Evolutionary conservation across 495 filamentous ascomycete genomes (phyloP), one percentile per base, ranked within the genome.

Genomic region (Aspergillus steynii): DNA sequence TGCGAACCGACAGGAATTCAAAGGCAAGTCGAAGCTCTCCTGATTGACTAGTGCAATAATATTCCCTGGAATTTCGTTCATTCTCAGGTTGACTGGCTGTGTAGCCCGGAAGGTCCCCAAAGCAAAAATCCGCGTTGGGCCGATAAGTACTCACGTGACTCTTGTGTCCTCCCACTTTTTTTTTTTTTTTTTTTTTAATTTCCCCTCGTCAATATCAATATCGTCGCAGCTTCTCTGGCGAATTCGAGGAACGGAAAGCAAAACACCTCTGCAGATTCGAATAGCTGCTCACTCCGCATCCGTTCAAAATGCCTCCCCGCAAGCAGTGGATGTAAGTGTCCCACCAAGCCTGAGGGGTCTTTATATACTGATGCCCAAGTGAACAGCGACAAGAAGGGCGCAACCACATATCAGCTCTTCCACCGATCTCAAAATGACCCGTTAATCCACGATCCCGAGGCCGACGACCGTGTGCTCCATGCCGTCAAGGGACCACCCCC

Each of bases 341-440:
- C 15, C n/a, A 28, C 29, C 48, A n/a, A 0, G 8, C 31, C 7
- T 5, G 27, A 29, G n/a, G 25, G 9, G 15, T 25, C 31, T 15
- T 27, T 10, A 32, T 26, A 54, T 15, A 45, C 37, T 34, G 12
- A 15, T 25, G 47, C 55, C 45, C 47, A 49, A 61, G 48, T 63
- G 65, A 56, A 76, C 52, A 97, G 93, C 68, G 89, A 99, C 80
- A 98, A 97, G 83, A 96, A 96, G 75, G 91, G 83, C 45, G 93
- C 96, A 64, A 90, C 86, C 63, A 94, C 90, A 74, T 99, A 94
- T 81, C 86, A 88, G 62, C 88, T 99, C 70, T 93, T 97, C 65
- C 88, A 97, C 78, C 93, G 96, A 64, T 89, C 94, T 5, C 96
- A 98, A 83, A 89, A 96, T 84, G 96, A 99, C 74, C 96, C 96